Evolutionary conservation across 441 rosid genomes (phyloP).

Genomic region (Populus hybrid): DNA sequence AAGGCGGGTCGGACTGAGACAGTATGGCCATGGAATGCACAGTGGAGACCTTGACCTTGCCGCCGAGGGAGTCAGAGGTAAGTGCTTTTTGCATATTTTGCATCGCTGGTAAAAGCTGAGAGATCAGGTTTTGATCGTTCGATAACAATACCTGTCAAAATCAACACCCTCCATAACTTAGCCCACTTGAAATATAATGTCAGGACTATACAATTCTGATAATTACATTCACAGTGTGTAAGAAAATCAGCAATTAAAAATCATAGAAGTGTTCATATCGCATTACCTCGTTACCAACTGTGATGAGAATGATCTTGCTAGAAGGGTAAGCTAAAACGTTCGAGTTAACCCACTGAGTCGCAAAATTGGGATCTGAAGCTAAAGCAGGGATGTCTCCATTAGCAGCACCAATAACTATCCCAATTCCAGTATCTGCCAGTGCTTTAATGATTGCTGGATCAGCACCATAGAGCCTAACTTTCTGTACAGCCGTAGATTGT

Average conservation of each 20-base stretch:
- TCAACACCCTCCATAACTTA: neutral
- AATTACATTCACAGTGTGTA: neutral
- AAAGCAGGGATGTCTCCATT: conserved; percentile 81
- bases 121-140: conserved; percentile 60
- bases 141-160: conserved; percentile 50
- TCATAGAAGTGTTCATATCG: neutral
- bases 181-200: neutral
- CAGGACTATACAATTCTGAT: neutral
- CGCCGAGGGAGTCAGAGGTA: conserved; percentile 57
- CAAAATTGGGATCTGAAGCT: conserved; percentile 75
- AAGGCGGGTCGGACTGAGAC: conserved; percentile 78
- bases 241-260: neutral
- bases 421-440: conserved; percentile 73
- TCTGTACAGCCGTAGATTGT: conserved; percentile 60
- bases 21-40: conserved; percentile 85
- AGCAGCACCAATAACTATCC: conserved; percentile 71
- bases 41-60: conserved; percentile 82
- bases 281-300: conserved; percentile 84
- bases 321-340: conserved; percentile 80
- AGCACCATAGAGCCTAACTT: conserved; percentile 80
- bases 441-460: conserved; percentile 76
- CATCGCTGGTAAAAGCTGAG: conserved; percentile 85
- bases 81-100: conserved; percentile 71
- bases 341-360: conserved; percentile 74
- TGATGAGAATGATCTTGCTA: conserved; percentile 72